Percentiles rank a stretch among this genome's conserved stretches.
These are phyloP conservation scores for Penicillium aurantiogriseum DNA, from an alignment of 2,329 filamentous ascomycete species.

Conservation along the genomic window DNA sequence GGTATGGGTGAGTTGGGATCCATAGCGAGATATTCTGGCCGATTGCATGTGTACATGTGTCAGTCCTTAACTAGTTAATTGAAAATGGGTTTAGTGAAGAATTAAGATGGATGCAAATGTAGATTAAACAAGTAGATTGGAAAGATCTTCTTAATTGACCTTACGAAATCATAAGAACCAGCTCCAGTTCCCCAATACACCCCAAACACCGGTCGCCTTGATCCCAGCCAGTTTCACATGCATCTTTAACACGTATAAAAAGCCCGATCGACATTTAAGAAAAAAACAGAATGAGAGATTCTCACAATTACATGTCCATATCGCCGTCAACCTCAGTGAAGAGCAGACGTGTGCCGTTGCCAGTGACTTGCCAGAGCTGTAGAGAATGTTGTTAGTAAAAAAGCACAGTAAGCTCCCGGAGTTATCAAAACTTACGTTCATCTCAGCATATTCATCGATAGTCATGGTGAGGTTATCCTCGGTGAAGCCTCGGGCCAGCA, in stretches of 20 bases:
- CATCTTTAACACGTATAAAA: conserved; percentile 19
- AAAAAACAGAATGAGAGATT: conserved; percentile 1
- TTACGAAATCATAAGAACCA: conserved; percentile 16
- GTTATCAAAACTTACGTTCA: conserved; percentile 70
- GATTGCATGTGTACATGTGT: background rate
- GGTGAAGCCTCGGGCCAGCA: conserved; percentile 95
- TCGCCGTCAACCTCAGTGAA: conserved; percentile 65
- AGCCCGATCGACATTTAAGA: conserved; percentile 11
- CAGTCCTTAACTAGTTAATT: background rate
- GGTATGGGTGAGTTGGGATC: background rate
- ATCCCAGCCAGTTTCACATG: conserved; percentile 23
- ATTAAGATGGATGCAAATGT: background rate
- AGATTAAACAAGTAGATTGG: conserved; percentile 8
- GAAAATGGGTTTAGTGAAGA: background rate
- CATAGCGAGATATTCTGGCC: background rate
- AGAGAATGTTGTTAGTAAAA: conserved; percentile 44
- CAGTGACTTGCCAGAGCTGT: conserved; percentile 76
- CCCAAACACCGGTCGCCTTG: conserved; percentile 26
- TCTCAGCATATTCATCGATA: conserved; percentile 80
- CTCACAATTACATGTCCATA: conserved; percentile 45
- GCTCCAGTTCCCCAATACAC: conserved; percentile 19
- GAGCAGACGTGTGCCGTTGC: conserved; percentile 66
- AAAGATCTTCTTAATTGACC: conserved; percentile 20
- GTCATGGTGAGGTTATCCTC: conserved; percentile 85
- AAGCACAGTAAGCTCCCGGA: background rate